These are phyloP conservation scores for Thielaviopsis populi DNA, from an alignment of 2,329 filamentous ascomycete species.

Conservation along the genomic window DNA sequence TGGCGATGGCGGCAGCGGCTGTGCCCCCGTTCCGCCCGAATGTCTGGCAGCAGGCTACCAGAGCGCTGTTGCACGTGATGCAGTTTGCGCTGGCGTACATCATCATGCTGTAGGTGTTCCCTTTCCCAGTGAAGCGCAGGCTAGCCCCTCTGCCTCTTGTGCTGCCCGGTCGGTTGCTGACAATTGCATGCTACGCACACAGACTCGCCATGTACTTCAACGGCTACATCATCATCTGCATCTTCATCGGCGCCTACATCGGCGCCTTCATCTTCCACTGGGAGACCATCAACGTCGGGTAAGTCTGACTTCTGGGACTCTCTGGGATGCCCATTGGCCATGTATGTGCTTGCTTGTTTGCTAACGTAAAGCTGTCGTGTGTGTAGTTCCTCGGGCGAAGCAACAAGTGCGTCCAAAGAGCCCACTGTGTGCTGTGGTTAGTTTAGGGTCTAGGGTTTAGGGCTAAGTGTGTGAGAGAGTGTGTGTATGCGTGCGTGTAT, in stretches of 20 bases:
- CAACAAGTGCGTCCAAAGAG: slow-evolving; percentile 26
- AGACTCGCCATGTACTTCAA: slow-evolving; percentile 46
- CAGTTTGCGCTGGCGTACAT: slow-evolving; percentile 67
- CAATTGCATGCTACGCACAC: slow-evolving; percentile 3
- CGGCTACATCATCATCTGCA: slow-evolving; percentile 66
- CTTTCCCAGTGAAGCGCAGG: background rate
- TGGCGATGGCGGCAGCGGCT: slow-evolving; percentile 1
- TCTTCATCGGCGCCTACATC: slow-evolving; percentile 60
- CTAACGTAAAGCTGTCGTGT: background rate
- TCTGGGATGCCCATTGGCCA: no score
- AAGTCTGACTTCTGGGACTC: slow-evolving; percentile 15
- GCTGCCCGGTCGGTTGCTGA: background rate
- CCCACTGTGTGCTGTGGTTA: slow-evolving; percentile 30
- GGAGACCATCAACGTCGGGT: slow-evolving; percentile 35
- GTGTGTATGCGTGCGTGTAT: background rate
- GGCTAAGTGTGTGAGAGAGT: no score
- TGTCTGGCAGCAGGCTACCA: slow-evolving; percentile 47
- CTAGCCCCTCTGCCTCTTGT: background rate
- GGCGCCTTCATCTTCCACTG: slow-evolving; percentile 62
- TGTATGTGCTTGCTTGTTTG: background rate
- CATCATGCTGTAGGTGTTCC: slow-evolving; percentile 46
- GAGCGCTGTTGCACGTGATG: slow-evolving; percentile 51
- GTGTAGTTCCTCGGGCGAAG: slow-evolving; percentile 9
- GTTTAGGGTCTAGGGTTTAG: no score
- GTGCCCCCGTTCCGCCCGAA: slow-evolving; percentile 38